Conservation (phyloP, 129 eudicot species). For the Helianthus annuus region HanXRQr2.0-SUNRISE NC_035436.2:961079-961578, state of each 20-base stretch:
- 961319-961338: constrained; percentile 84
- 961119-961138: no score
- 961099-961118: no score
- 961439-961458: constrained; percentile 51
- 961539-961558: constrained; percentile 86
- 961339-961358: constrained; percentile 67
- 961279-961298: constrained; percentile 86
- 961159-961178: no score
- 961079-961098: no score
- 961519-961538: constrained; percentile 89
- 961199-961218: no score
- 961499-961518: constrained; percentile 76
- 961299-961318: constrained; percentile 82
- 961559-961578: constrained; percentile 69
- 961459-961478: constrained; percentile 64
- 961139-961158: no score
- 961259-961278: constrained; percentile 68
- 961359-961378: constrained; percentile 53
- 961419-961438: constrained; percentile 59
- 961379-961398: constrained; percentile 58
- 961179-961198: no score
- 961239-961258: not conserved
- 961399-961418: constrained; percentile 76
- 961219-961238: not conserved
- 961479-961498: constrained; percentile 76